Evolutionary conservation across 768 basidiomycete genomes (phyloP), one percentile per base, ranked within the genome.

Genomic region (Psilocybe tampanensis): DNA sequence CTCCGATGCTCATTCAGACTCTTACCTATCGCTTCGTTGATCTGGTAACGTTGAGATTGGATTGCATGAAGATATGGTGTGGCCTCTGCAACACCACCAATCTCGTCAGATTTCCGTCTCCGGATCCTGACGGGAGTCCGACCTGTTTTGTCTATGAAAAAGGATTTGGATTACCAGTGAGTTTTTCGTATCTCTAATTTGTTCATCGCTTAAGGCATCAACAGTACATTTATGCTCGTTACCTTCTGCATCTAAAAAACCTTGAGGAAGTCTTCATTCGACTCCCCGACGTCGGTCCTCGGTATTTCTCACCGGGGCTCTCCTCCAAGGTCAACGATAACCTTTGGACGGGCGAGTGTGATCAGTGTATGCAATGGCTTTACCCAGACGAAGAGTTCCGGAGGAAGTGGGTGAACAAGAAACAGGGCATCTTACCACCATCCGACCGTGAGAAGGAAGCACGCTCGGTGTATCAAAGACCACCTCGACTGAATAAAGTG

Each of bases 341-440:
- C 56, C 59, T 70, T n/a, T 76, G 74, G 75, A 60, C 69, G 1
- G 75, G 75, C 13, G 75, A 75, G 61, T 75, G 75, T 47, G 69
- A 73, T 47, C 64, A 65, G 11, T 76, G 74, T 45, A 74, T 75
- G 58, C 59, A 58, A n/a, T 57, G 74, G 22, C 67, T 75, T 68
- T 74, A 74, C 57, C 69, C 66, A 9, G 72, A 75, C 49, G 56
- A 60, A 2, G 47, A 42, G 2, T 76, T 76, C 55, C 66, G 66
- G 9, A 64, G 62, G 18, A 36, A 36, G 17, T 75, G 70, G 70
- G 65, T 69, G 8, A 66, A 70, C 1, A 64, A 66, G 24, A 75
- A 76, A 58, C 64, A 60, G 18, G 72, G 70, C 8, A 26, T 54
- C 6, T 34, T 21, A 0, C n/a, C 43, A 9, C 29, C 34, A 15